These are phyloP conservation scores for Tympanopsis confertula DNA, from an alignment of 2,329 filamentous ascomycete species.

Conservation along the genomic window DNA sequence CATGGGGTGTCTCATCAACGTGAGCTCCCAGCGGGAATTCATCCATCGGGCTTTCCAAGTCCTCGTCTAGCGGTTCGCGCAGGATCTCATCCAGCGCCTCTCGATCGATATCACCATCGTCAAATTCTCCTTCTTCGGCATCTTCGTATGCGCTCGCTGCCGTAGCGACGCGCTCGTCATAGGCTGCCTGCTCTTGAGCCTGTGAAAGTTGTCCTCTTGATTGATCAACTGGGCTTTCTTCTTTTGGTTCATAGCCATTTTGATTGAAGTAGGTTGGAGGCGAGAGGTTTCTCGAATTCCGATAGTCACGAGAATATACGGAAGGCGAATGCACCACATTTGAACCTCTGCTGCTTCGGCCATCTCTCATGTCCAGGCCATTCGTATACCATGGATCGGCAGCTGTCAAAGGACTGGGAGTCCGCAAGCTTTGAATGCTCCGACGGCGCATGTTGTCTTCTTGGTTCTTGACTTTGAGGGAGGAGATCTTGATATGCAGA, in stretches of 20 bases:
- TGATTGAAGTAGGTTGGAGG: background rate
- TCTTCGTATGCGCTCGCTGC: too few species aligned
- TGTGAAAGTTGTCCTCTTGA: background rate
- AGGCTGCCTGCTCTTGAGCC: background rate
- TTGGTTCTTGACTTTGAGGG: slow-evolving; percentile 49
- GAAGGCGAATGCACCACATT: background rate
- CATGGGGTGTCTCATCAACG: too few species aligned
- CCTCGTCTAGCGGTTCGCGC: background rate
- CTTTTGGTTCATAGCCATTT: background rate
- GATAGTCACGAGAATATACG: background rate
- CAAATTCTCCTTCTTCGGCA: background rate
- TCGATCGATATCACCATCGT: background rate
- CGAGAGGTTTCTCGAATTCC: background rate
- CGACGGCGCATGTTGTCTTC: slow-evolving; percentile 52
- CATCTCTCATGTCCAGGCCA: slow-evolving; percentile 10
- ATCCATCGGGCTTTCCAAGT: too few species aligned
- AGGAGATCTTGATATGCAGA: slow-evolving; percentile 55
- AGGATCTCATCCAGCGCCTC: background rate
- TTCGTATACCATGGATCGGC: slow-evolving; percentile 18
- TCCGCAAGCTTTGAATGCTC: slow-evolving; percentile 46
- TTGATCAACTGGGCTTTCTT: background rate
- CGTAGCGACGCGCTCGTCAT: background rate
- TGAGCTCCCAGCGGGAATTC: too few species aligned
- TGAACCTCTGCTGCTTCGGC: background rate
- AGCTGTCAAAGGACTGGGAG: slow-evolving; percentile 35